Evolutionary conservation across 2,329 filamentous ascomycete species (phyloP), one percentile per base, ranked within the genome.

Genomic region (Fusarium brachygibbosum): DNA sequence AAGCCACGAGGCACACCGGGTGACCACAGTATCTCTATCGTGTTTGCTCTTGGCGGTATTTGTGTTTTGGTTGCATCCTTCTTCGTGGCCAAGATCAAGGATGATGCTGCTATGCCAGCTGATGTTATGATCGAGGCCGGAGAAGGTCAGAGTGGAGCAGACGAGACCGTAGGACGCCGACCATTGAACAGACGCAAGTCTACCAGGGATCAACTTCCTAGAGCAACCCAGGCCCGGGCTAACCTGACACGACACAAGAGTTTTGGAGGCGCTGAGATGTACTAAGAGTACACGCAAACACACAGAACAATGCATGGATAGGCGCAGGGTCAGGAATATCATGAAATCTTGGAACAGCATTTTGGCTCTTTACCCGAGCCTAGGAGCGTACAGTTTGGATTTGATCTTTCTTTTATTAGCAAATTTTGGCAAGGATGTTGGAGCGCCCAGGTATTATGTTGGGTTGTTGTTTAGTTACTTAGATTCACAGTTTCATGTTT

Each of bases 1-100:
- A 97, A 97, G 79, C 93, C 93, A 1, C 87, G 95, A 67, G 94
- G 94, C 6, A 88, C 86, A 6, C 91, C 93, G 0, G 94, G 93
- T 34, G 95, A 98, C 80, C 89, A 91, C 69, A 97, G 93, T 78
- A 93, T 98, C 50, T 90, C 91, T 17, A 93, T 95, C 82, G 93
- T 97, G 41, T 82, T 98, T 73, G 88, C 94, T 21, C 90, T 97
- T 57, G 94, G 94, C 2, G 95, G 94, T 3, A 79, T 92, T 42
- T 92, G 91, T 66, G 93, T 94, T 2, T 78, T 98, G 48, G 82
- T 91, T 5, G 92, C 95, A 8, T 93, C 92, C 7, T 93, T 87
- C 71, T 86, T 95, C 76, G 90, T 93, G 13, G 83, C 85, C 51
- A 84, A 85, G 60, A 88, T 96, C 35, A 83, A 86, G 38, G 92